Evolutionary conservation across 2,329 filamentous ascomycete genomes (phyloP).

Genomic region (Ophiostoma perfectum): DNA sequence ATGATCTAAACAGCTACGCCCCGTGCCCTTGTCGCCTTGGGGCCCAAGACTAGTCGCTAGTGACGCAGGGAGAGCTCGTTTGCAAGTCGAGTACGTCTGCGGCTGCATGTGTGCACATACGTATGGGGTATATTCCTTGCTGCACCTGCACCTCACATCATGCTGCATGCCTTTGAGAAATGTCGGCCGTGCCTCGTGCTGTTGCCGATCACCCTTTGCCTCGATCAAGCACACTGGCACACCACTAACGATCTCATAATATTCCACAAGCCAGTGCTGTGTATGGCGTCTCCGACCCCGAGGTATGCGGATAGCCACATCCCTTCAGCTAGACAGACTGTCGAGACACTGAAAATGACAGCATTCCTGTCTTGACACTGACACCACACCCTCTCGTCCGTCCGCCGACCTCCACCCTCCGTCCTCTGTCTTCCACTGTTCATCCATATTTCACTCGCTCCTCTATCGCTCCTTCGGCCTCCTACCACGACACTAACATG

Average conservation of each 20-base stretch:
- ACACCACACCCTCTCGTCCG: background rate
- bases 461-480: background rate
- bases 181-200: background rate
- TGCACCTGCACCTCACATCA: background rate
- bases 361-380: background rate
- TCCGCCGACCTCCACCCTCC: too few species aligned
- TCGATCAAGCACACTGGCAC: background rate
- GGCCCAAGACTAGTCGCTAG: background rate
- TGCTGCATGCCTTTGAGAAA: background rate
- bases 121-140: background rate
- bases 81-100: background rate
- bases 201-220: background rate
- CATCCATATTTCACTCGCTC: background rate
- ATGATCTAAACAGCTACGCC: conserved; percentile 6
- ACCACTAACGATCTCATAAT: background rate
- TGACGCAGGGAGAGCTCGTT: conserved; percentile 2
- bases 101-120: background rate
- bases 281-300: background rate
- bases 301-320: background rate
- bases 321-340: background rate
- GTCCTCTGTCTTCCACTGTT: background rate
- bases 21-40: conserved; percentile 2
- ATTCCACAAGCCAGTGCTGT: conserved; percentile 8
- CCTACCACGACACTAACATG: background rate
- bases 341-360: background rate